These are phyloP conservation scores for Pilaira anomala DNA, from an alignment of 192 early-diverging fungal species.

Conservation along the genomic window DNA sequence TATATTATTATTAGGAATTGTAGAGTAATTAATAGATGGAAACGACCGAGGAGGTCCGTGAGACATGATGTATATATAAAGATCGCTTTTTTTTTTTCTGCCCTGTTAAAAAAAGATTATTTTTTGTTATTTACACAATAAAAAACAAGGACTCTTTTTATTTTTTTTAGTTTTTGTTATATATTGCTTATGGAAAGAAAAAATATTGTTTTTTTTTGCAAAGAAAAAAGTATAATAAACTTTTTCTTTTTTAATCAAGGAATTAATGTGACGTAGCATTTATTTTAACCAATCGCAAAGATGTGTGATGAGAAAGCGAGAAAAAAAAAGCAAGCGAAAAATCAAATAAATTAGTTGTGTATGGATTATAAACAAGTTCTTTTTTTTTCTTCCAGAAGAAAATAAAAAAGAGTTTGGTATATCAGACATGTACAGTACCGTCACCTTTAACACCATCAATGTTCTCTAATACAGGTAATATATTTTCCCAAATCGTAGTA, in stretches of 20 bases:
- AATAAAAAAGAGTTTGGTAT: neutral
- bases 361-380: neutral
- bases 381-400: neutral
- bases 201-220: too few species aligned
- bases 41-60: conserved; percentile 14
- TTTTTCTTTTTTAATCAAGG: too few species aligned
- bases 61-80: conserved; percentile 10
- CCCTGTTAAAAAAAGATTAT: neutral
- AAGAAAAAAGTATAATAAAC: too few species aligned
- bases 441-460: conserved; percentile 42
- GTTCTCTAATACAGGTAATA: conserved; percentile 78
- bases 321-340: neutral
- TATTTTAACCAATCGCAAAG: too few species aligned
- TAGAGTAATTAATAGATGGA: neutral
- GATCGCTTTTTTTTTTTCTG: too few species aligned
- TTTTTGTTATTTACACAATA: too few species aligned
- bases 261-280: too few species aligned
- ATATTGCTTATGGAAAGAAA: too few species aligned
- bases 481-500: conserved; percentile 73
- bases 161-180: too few species aligned
- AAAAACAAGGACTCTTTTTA: neutral
- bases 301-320: too few species aligned
- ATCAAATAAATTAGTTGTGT: neutral
- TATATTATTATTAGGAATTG: conserved; percentile 2
- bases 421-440: neutral